These are phyloP conservation scores for Cryptococcus sp. DNA, from an alignment of 1,284 basidiomycete species.

Conservation along the genomic window DNA sequence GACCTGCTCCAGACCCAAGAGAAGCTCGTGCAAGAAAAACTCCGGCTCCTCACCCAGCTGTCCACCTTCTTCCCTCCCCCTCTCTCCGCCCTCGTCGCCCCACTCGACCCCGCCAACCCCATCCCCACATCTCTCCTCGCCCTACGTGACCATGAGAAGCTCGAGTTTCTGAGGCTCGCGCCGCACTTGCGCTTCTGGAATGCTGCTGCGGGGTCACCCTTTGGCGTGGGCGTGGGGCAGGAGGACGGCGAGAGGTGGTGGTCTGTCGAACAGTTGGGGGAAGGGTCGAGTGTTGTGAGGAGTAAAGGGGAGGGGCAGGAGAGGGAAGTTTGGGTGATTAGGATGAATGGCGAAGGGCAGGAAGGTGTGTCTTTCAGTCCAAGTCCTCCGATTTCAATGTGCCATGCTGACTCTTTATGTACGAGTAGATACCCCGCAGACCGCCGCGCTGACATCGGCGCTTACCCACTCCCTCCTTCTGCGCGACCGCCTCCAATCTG, in stretches of 20 bases:
- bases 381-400: neutral
- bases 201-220: constrained; percentile 10
- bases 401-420: neutral
- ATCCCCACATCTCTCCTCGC: constrained; percentile 5
- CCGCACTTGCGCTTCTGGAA: constrained; percentile 30
- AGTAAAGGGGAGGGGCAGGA: constrained; percentile 20
- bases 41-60: constrained; percentile 36
- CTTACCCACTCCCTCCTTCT: constrained; percentile 37
- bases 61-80: constrained; percentile 43
- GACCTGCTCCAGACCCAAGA: constrained; percentile 30
- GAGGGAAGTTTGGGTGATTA: constrained; percentile 44
- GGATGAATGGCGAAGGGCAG: constrained; percentile 18
- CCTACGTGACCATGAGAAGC: constrained; percentile 6
- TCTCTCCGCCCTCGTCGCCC: constrained; percentile 29
- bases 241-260: constrained; percentile 31
- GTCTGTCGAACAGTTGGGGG: constrained; percentile 40
- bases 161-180: constrained; percentile 25
- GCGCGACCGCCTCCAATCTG: constrained; percentile 29
- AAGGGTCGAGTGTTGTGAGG: constrained; percentile 37
- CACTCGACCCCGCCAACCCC: constrained; percentile 11
- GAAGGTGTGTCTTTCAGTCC: constrained; percentile 11
- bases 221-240: constrained; percentile 7
- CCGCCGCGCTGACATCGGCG: constrained; percentile 20
- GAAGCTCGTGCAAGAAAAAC: constrained; percentile 31
- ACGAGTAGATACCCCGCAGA: constrained; percentile 7